These are phyloP conservation scores for Edaphochlamys debaryana DNA, from an alignment of 139 green algal species.

Conservation along the genomic window DNA sequence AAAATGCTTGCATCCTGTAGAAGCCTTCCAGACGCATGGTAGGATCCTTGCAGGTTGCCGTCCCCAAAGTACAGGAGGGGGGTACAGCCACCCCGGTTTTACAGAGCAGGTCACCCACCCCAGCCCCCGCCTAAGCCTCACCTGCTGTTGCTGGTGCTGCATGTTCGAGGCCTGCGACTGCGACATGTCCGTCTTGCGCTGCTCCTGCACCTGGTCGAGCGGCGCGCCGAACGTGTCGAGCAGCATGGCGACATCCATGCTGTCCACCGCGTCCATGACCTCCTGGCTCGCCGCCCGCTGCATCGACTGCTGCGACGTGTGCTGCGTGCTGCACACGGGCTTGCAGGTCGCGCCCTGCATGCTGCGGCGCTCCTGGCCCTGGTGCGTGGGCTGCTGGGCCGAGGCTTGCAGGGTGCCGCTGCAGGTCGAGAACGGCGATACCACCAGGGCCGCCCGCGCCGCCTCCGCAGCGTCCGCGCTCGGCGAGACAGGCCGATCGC, in stretches of 20 bases:
- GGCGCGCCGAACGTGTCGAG: slow-evolving; percentile 27
- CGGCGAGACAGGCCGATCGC: neutral
- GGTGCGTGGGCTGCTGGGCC: neutral
- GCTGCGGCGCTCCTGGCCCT: neutral
- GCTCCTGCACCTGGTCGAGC: slow-evolving; percentile 19
- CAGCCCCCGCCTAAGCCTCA: no score
- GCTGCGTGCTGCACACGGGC: neutral
- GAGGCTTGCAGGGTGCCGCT: neutral
- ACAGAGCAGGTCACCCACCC: no score
- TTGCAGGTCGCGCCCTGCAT: neutral
- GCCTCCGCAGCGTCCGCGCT: neutral
- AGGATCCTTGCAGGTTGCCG: no score
- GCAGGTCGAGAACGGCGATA: slow-evolving; percentile 18
- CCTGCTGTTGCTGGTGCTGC: neutral
- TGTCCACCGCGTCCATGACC: slow-evolving; percentile 34
- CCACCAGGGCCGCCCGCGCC: neutral
- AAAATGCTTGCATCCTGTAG: no score
- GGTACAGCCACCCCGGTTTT: no score
- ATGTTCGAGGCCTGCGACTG: neutral
- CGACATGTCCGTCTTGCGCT: neutral
- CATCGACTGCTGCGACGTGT: slow-evolving; percentile 16
- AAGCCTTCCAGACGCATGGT: no score
- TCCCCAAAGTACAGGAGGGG: no score
- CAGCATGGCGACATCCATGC: slow-evolving; percentile 40
- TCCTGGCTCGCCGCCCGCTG: slow-evolving; percentile 22